Conservation (phyloP, 2,329 filamentous ascomycete species). For the Pseudopithomyces chartarum region DNA sequence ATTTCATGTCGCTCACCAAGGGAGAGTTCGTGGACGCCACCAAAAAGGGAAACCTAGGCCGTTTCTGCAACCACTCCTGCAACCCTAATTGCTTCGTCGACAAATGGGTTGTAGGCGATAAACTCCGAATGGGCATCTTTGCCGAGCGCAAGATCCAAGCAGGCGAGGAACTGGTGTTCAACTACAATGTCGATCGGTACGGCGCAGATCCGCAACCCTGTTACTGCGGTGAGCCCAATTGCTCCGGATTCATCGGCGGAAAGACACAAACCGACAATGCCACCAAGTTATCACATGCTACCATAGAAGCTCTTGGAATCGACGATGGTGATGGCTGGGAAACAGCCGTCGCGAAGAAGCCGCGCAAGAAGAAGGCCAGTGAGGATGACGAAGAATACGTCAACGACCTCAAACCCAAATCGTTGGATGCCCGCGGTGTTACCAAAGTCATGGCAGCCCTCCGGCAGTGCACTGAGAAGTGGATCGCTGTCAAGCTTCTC, state of each 20-base stretch:
- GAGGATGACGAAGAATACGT: conserved; percentile 97
- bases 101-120: conserved; percentile 98
- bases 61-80: conserved; percentile 99
- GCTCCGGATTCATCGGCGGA: conserved; percentile 93
- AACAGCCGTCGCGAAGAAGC: conserved; percentile 84
- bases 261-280: conserved; percentile 96
- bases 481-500: conserved; percentile 96
- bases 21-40: conserved; percentile 97
- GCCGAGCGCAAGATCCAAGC: conserved; percentile 81
- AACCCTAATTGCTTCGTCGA: conserved; percentile 99
- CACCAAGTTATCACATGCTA: conserved; percentile 86
- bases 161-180: conserved; percentile 96
- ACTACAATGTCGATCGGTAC: conserved; percentile 99
- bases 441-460: conserved; percentile 95
- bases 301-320: conserved; percentile 93
- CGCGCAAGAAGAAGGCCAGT: conserved; percentile 86
- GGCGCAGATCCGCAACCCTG: conserved; percentile 96
- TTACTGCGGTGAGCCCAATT: conserved; percentile 94
- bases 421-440: conserved; percentile 79
- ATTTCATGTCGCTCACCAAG: conserved; percentile 98
- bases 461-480: conserved; percentile 98
- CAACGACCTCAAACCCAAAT: conserved; percentile 80
- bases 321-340: conserved; percentile 93
- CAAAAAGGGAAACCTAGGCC: conserved; percentile 91
- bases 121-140: conserved; percentile 98